Base-by-base conservation (phyloP, 2,329 filamentous ascomycete genomes). In the Elsinoe necatrix region DNA sequence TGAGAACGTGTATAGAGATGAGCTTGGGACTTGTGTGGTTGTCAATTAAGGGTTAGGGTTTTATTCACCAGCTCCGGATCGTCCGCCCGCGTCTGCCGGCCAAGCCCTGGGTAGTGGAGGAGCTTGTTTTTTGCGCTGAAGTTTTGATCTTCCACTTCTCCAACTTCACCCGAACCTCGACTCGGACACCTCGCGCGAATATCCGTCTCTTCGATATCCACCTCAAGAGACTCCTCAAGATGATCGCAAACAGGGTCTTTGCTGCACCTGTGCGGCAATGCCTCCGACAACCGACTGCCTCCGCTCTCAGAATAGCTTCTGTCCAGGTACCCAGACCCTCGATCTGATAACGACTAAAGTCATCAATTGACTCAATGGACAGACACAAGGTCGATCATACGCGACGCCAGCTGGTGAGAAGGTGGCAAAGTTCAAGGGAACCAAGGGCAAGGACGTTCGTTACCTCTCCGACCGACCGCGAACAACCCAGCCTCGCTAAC, bases 401-500 rank as follows among this genome's bases (percentile, higher is more conserved):
- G 82, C 81, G 71, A 81, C 69, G 66, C 69, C 68, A 67, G 72
- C 74, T 60, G 74, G 80, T 60, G 82, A 87, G 41, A 82, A 82
- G 67, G 90, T 97, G 67, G 93, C 91, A 73, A 88, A 93, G 78
- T 98, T 96, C 80, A 86, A 89, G 69, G 93, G 92, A 66, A 80
- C 83, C 71, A 96, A 95, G 78, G 89, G 87, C 71, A 77, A 85
- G 71, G 86, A 92, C 79, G 89, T 93, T 84, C 73, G 86, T 77
- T 61, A 63, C 63, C 63, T 58, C 66, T 29, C 16, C 34, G 34
- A 31, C 8, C 16, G 9, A 42, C 42, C 14, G 7, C 25, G 3
- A 45, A 7, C 5, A 29, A 43, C 25, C n/a, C 20, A 55, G 41
- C 20, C 31, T 39, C 12, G 42, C 45, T 43, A 41, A 42, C 42